Evolutionary conservation across 129 eudicot genomes (phyloP), one percentile per base, ranked within the genome.

Genomic region (Flaveria linearis): DNA sequence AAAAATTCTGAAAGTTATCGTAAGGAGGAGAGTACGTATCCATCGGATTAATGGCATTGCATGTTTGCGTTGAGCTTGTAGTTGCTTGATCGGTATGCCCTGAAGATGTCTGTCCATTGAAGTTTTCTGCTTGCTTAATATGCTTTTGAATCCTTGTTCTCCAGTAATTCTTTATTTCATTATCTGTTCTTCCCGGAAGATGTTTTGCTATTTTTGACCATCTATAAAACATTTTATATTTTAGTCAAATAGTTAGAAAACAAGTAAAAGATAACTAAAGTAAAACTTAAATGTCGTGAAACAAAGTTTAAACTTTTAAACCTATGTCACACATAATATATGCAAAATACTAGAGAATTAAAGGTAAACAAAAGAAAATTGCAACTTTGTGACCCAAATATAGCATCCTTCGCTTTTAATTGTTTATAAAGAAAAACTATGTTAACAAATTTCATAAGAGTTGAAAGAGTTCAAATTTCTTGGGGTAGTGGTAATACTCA

Each of bases 201-300:
- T 93, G 98, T 52, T 93, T 93, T 26, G 98, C 98, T 7, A 93
- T 93, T 62, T 93, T 93, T 15, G 98, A 93, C 98, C 98, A 93
- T 85, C 98, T 93, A 71, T 5, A 49, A 62, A 39, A 67, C 0
- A 10, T 16, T 7, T 47, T 30, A 1, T 6, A 23, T 63, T 61
- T 42, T 16, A 25, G 71, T 73, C 14, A 62, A 14, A 33, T 28
- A 58, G 2, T 2, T 49, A 50, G 23, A 58, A 16, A 61, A 46
- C 3, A 39, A 51, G 41, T 42, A 61, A 53, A 9, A 57, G 69
- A 2, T 3, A 46, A 23, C 13, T 8, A 7, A 41, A 0, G 41
- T 53, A 4, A 33, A 11, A 33, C 7, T 56, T 16, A 7, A 13
- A 41, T 18, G 16, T 8, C 30, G 0, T 71, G 12, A 16, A 36